Evolutionary conservation across 768 basidiomycete species (phyloP).

Genomic region (Mycena belliarum): DNA sequence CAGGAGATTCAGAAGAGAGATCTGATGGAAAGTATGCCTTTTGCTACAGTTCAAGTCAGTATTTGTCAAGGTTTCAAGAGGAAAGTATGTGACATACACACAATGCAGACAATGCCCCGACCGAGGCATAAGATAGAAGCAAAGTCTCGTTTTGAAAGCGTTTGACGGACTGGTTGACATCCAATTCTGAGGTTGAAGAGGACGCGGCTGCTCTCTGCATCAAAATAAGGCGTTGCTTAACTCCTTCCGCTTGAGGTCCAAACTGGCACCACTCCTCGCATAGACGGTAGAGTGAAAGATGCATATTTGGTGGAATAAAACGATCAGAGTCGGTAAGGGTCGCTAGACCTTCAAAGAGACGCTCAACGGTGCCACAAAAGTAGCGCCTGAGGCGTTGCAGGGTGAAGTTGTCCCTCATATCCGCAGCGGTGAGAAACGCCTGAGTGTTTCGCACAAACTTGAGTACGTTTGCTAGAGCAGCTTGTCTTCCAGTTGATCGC

Average conservation of each 20-base stretch:
- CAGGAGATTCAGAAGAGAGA: conserved; percentile 59
- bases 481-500: conserved; percentile 65
- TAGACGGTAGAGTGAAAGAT: conserved; percentile 77
- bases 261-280: conserved; percentile 95
- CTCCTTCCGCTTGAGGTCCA: conserved; percentile 72
- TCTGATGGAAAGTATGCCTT: conserved; percentile 77
- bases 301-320: conserved; percentile 73
- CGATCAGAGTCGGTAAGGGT: conserved; percentile 73
- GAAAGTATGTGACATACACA: conserved; percentile 62
- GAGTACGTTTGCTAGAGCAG: conserved; percentile 75
- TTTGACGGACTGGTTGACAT: conserved; percentile 52
- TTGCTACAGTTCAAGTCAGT: conserved; percentile 46
- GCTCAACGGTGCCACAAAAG: conserved; percentile 88
- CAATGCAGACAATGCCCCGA: conserved; percentile 85
- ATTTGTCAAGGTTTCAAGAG: background rate
- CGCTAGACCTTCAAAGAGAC: conserved; percentile 76
- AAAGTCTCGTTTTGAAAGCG: conserved; percentile 71
- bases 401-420: conserved; percentile 73
- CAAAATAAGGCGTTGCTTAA: conserved; percentile 64
- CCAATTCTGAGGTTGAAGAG: conserved; percentile 54
- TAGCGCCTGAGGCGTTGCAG: conserved; percentile 83
- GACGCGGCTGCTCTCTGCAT: conserved; percentile 73
- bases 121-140: conserved; percentile 75
- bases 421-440: conserved; percentile 67
- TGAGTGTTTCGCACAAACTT: conserved; percentile 87